Base-by-base conservation (phyloP, 2,329 filamentous ascomycete genomes). In the Pseudopithomyces maydicus region DNA sequence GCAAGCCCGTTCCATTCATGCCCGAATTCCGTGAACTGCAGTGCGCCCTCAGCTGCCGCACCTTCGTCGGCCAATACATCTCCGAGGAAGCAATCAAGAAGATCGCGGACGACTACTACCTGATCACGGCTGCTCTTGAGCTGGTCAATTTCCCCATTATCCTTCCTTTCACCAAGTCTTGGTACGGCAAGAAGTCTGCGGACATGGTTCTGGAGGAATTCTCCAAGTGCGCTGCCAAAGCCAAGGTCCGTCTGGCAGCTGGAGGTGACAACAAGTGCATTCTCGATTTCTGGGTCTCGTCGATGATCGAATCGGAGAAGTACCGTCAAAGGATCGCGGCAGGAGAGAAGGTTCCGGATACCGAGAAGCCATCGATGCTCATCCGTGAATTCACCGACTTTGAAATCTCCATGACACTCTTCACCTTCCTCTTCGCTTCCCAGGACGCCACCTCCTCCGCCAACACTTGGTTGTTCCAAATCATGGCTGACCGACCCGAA, bases 21-120 rank as follows among this genome's bases (percentile, higher is more conserved):
- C 81, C 88, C 61, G 84, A 91, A 69, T 96, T 98, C 83, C 92
- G 95, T 67, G 92, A 98, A 78, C 81, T 97, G 70, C 96, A 96
- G 87, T 96, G 91, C 72, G 94, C 94, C 60, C 88, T 98, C 42
- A 96, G 93, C 42, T 95, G 92, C 83, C 90, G 94, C 61, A 97
- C 93, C n/a, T 98, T 98, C 75, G 92, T 96, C 61, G 95, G 95
- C 41, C 88, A 97, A 81, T 98, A 98, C 81, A 94, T 97, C 77
- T 88, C 89, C 44, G 90, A 97, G 57, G 90, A 92, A 74, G 87
- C 90, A 47, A 88, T 98, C 71, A 94, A 96, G 85, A 93, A 91
- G 82, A 95, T 98, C 63, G 90, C 94, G 59, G 90, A 97, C 77
- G 93, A 98, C 79, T 99, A 97, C 81, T 98, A 96, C 79, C 86